Percentiles rank a stretch among this genome's conserved stretches.
These are phyloP conservation scores for Mortierella sp. DNA, from an alignment of 371 early-diverging fungal genomes.

Conservation along the genomic window DNA sequence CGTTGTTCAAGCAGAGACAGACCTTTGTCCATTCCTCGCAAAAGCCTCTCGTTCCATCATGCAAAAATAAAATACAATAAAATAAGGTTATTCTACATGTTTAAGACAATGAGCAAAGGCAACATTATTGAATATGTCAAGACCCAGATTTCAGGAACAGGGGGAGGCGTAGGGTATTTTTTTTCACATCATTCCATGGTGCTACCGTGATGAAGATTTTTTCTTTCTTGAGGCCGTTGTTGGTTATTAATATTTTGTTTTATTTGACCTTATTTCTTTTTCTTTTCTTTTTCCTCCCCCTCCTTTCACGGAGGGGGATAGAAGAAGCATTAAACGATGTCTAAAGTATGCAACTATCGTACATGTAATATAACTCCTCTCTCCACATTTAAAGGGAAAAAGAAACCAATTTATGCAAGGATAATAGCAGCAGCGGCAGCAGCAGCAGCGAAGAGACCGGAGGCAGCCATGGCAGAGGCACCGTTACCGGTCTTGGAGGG, in stretches of 20 bases:
- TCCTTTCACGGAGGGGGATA: background rate
- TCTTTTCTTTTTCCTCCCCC: background rate
- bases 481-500: slow-evolving; percentile 2
- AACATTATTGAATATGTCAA: too few relatives aligned
- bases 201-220: too few relatives aligned
- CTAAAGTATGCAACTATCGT: slow-evolving; percentile 3
- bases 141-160: too few relatives aligned
- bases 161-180: background rate
- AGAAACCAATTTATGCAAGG: slow-evolving; percentile 28
- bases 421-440: slow-evolving; percentile 36
- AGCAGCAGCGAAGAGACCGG: slow-evolving; percentile 22
- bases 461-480: background rate
- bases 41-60: too few relatives aligned
- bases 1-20: too few relatives aligned
- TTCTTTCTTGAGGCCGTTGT: too few relatives aligned
- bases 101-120: too few relatives aligned
- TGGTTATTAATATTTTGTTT: background rate
- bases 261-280: background rate
- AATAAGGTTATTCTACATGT: too few relatives aligned
- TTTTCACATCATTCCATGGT: background rate
- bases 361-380: background rate
- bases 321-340: background rate
- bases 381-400: background rate
- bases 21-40: too few relatives aligned
- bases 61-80: too few relatives aligned